These are phyloP conservation scores for Gonapodya sp. DNA, from an alignment of 192 early-diverging fungal species.

Conservation along the genomic window DNA sequence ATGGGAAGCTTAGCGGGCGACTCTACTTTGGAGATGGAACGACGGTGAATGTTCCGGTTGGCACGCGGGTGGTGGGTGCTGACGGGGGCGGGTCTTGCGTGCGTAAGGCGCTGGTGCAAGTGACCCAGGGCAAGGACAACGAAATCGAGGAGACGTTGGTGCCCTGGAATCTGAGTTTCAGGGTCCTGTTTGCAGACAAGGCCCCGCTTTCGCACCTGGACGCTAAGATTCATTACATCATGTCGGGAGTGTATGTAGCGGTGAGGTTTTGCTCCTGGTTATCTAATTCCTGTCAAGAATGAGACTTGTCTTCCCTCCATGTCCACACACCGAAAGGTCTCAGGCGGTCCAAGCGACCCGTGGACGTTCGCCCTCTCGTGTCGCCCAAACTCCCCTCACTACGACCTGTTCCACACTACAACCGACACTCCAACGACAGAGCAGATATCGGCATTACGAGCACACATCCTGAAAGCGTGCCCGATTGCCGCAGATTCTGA, in stretches of 20 bases:
- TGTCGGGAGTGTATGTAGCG: not conserved
- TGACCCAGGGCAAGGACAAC: not conserved
- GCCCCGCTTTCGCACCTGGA: not conserved
- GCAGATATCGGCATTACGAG: not conserved
- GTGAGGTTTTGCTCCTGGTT: not conserved
- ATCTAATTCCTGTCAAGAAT: not conserved
- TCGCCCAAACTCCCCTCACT: not conserved
- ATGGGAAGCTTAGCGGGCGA: not conserved
- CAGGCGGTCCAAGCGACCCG: not conserved
- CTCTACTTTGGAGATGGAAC: not conserved
- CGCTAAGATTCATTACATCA: not conserved
- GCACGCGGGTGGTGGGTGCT: not conserved
- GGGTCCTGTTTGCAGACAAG: slow-evolving; percentile 3
- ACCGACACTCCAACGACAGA: not conserved
- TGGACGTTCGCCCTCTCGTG: not conserved
- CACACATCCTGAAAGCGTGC: not conserved
- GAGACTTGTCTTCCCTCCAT: no score
- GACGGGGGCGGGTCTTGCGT: slow-evolving; percentile 2
- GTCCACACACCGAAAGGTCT: not conserved
- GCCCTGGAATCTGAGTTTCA: not conserved
- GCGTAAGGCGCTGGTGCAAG: not conserved
- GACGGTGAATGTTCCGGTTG: not conserved
- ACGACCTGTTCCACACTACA: not conserved
- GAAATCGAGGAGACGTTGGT: slow-evolving; percentile 1
- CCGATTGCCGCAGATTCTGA: not conserved